phyloP scores from a whole-genome alignment of 257 asterid species.

The Fraxinus pennsylvanica region DNA sequence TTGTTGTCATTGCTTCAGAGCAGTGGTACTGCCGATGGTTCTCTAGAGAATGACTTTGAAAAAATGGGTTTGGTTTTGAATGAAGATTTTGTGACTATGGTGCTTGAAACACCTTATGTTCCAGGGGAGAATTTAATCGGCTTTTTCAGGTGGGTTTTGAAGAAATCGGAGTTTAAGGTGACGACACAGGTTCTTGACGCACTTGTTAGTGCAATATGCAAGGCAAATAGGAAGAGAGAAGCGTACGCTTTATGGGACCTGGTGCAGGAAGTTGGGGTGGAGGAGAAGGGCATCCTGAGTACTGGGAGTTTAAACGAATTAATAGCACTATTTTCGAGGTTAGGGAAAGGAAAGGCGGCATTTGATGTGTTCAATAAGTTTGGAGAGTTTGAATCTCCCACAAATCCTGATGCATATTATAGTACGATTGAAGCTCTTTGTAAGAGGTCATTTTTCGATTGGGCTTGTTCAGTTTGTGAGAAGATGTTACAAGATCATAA shows the following conservation, averaged over 20 bases:
- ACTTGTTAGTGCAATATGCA: slow-evolving; percentile 47
- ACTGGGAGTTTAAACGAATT: slow-evolving; percentile 54
- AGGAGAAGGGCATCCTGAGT: slow-evolving; percentile 54
- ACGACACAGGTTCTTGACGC: slow-evolving; percentile 43
- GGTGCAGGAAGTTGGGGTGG: slow-evolving; percentile 53
- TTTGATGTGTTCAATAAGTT: slow-evolving; percentile 72
- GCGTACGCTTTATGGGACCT: slow-evolving; percentile 77
- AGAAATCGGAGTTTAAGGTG: slow-evolving; percentile 41
- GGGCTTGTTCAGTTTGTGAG: slow-evolving; percentile 68
- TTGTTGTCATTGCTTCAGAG: slow-evolving; percentile 77
- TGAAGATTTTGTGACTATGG: slow-evolving; percentile 56
- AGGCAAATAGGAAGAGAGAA: slow-evolving; percentile 39
- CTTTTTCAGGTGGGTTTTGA: slow-evolving; percentile 63
- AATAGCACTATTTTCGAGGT: slow-evolving; percentile 53
- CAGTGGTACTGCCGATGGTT: slow-evolving; percentile 42
- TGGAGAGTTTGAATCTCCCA: slow-evolving; percentile 66
- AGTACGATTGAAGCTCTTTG: slow-evolving; percentile 73
- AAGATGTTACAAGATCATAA: slow-evolving; percentile 63
- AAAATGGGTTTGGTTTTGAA: slow-evolving; percentile 50
- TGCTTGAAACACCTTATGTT: slow-evolving; percentile 56
- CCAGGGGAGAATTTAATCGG: slow-evolving; percentile 64
- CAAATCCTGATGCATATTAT: slow-evolving; percentile 65
- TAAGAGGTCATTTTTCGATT: slow-evolving; percentile 54
- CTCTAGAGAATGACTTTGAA: slow-evolving; percentile 53
- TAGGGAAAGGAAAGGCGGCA: slow-evolving; percentile 81